Conservation (phyloP, 331 rosid species). For the Quercus lobata region DNA sequence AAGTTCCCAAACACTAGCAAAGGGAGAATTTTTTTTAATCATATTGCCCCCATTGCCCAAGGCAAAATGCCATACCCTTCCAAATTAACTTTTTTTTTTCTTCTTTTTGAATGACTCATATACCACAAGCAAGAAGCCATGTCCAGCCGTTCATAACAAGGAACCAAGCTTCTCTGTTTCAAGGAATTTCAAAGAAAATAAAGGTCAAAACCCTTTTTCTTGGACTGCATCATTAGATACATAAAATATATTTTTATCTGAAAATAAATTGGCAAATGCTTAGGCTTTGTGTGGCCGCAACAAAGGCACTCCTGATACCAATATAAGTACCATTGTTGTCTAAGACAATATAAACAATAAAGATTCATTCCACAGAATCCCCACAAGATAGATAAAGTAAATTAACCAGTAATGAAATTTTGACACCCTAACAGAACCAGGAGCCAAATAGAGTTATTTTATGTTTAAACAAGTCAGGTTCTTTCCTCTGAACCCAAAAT, state of each 20-base stretch:
- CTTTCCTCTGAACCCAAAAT: neutral
- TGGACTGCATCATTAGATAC: neutral
- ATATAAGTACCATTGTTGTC: neutral
- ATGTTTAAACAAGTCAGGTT: neutral
- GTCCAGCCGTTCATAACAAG: neutral
- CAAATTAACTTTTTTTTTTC: neutral
- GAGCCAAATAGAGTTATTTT: neutral
- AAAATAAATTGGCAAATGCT: neutral
- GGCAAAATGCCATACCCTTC: neutral
- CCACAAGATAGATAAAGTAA: neutral
- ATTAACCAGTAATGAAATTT: neutral
- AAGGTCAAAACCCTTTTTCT: neutral
- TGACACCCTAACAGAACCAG: neutral
- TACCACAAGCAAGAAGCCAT: neutral
- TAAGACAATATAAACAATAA: neutral
- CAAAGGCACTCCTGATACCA: neutral
- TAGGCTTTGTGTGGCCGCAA: neutral
- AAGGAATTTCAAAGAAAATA: neutral
- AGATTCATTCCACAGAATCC: neutral
- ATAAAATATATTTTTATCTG: neutral
- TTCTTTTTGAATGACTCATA: neutral
- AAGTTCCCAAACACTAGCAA: neutral
- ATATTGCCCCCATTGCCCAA: neutral
- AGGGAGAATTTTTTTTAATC: neutral
- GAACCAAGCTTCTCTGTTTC: neutral